Evolutionary conservation across 305 asterid genomes (phyloP), one percentile per base, ranked within the genome.

Genomic region (Rubia tinctorum): DNA sequence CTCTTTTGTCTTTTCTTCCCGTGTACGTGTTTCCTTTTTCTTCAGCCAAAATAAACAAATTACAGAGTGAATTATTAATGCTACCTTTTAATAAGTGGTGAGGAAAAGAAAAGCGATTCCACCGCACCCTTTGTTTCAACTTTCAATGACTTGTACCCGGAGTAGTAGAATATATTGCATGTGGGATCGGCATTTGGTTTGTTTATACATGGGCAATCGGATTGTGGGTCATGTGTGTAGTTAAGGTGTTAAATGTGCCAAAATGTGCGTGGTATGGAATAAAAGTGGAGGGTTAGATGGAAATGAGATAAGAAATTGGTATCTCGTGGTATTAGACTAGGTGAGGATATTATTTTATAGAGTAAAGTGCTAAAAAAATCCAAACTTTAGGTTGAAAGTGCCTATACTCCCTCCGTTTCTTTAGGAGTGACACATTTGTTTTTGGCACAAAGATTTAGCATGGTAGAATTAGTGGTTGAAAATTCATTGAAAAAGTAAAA

Each of bases 81-180:
- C 6, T 6, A 12, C 60, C 53, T 68, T 68, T 53, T 53, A 53
- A 17, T 53, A 68, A 68, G 15, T 23, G 30, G 34, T 13, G 30
- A 51, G 27, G 44, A 62, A 62, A 62, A 62, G 67, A 12, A 37
- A 62, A 25, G 39, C 67, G 23, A n/a, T 10, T n/a, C 14, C 69
- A 60, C 66, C 66, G 66, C 40, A 4, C 67, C 43, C 9, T 25
- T 25, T 22, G 3, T 11, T 30, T 30, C 17, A 60, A 0, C 39
- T 60, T 60, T 13, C n/a, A 60, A 60, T 59, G 64, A 7, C 27
- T 59, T 20, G 65, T 59, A 61, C 40, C 25, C 5, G 66, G 8
- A 25, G 66, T 25, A 61, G 66, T 61, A 27, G 66, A 17, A 25
- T 60, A 60, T 23, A 60, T 22, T 60, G 66, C 66, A 61, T 61